Evolutionary conservation across 768 basidiomycete species (phyloP), one percentile per base, ranked within the genome.

Genomic region (Kwoniella newhampshirensis): DNA sequence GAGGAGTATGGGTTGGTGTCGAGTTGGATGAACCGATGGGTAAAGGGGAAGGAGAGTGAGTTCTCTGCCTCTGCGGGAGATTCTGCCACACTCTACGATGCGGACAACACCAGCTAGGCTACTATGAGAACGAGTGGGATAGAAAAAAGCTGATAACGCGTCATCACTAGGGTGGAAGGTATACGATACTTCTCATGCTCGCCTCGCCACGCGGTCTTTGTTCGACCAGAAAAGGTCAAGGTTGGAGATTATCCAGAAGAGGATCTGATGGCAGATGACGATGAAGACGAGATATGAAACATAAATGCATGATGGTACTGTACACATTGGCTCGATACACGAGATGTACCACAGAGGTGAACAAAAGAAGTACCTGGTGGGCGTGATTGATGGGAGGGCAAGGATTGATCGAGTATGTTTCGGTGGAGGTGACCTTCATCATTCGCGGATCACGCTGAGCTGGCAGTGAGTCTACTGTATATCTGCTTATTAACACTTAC

Each of bases 21-120:
- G 90, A 94, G 74, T 89, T 92, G 70, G 94, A 98, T 71, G 94
- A 98, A 67, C 93, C 94, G 2, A 81, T 90, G 21, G 94, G 94
- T 11, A 97, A 93, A 79, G 92, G 93, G 60, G 88, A 97, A 74
- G 94, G 94, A 65, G 86, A 85, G 92, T 94, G 72, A 78, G 91
- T 85, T 8, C 15, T 17, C 7, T 50, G 46, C 2, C 27, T 17
- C 18, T 32, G 6, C 26, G 17, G 13, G 17, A n/a, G 5, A 12
- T 37, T 51, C 40, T 35, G 18, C 18, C 20, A 47, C 1, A 18
- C 17, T 20, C 39, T 0, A n/a, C n/a, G n/a, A n/a, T n/a, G n/a
- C n/a, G n/a, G n/a, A n/a, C n/a, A n/a, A n/a, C n/a, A 18, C 23
- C 45, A 25, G 43, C 30, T 18, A 59, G 50, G 57, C 57, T 45